These are phyloP conservation scores for Salvia splendens DNA, from an alignment of 257 asterid species.

Conservation along the genomic window DNA sequence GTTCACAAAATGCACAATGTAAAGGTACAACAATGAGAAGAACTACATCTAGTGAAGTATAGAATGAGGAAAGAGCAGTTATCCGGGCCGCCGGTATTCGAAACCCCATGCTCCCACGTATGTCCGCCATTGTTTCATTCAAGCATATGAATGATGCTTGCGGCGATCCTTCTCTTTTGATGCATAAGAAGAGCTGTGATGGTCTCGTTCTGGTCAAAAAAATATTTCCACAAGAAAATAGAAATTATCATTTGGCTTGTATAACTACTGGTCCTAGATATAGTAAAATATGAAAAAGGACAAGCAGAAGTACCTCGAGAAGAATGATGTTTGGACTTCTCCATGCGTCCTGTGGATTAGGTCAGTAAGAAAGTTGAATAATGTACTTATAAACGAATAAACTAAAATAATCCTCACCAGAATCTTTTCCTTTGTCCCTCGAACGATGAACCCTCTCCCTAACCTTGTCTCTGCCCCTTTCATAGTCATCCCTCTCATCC, in stretches of 20 bases:
- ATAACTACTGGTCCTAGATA: not conserved
- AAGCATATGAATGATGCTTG: slow-evolving; percentile 59
- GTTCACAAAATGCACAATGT: too few species aligned
- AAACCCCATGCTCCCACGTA: too few species aligned
- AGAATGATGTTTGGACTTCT: slow-evolving; percentile 66
- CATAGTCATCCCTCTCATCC: slow-evolving; percentile 63
- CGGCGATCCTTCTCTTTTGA: slow-evolving; percentile 81
- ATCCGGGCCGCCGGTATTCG: too few species aligned
- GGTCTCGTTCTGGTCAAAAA: slow-evolving; percentile 60
- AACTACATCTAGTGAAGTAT: too few species aligned
- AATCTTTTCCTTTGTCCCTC: slow-evolving; percentile 70
- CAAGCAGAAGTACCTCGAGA: slow-evolving; percentile 61
- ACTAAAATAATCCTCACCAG: slow-evolving; percentile 39
- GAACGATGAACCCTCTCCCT: slow-evolving; percentile 77
- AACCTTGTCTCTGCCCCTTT: slow-evolving; percentile 64
- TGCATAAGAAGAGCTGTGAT: slow-evolving; percentile 60
- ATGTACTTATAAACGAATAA: not conserved
- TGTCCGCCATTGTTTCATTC: slow-evolving; percentile 1
- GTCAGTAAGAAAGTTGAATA: slow-evolving; percentile 21
- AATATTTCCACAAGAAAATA: slow-evolving; percentile 5
- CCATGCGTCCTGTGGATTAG: slow-evolving; percentile 55
- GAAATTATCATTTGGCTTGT: slow-evolving; percentile 3
- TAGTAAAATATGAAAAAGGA: not conserved
- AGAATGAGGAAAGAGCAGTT: too few species aligned
- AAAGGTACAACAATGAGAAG: too few species aligned